Percentiles rank a stretch among this genome's conserved stretches.
Evolutionary conservation across 164 flowering plant genomes (phyloP).

Genomic region (Nymphaea colorata): DNA sequence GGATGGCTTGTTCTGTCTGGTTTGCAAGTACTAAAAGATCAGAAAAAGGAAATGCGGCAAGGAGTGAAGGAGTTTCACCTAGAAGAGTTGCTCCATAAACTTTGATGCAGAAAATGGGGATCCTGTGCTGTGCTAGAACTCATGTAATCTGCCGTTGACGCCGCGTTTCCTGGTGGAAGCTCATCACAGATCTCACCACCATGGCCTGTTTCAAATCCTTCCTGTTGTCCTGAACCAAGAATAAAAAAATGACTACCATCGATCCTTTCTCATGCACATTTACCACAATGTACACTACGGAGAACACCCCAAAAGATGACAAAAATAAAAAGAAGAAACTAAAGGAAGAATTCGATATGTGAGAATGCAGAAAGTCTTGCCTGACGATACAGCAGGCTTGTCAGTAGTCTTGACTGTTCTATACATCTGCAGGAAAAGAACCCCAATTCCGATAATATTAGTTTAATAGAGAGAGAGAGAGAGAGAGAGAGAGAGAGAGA

Average conservation of each 20-base stretch:
- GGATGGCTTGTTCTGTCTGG: neutral
- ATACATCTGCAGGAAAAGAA: slow-evolving; percentile 68
- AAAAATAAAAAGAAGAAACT: neutral
- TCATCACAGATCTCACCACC: slow-evolving; percentile 79
- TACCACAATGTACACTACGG: neutral
- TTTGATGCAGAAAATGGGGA: slow-evolving; percentile 27
- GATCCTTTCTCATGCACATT: neutral
- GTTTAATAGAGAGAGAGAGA: neutral
- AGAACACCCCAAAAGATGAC: neutral
- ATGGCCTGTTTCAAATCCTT: slow-evolving; percentile 60
- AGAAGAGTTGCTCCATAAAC: slow-evolving; percentile 93
- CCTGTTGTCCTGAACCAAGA: slow-evolving; percentile 37
- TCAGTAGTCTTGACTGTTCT: slow-evolving; percentile 95
- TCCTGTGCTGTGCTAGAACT: slow-evolving; percentile 22
- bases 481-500: neutral
- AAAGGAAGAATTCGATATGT: neutral
- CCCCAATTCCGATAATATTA: neutral
- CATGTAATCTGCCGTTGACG: slow-evolving; percentile 20
- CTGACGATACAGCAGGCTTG: slow-evolving; percentile 76
- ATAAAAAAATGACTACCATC: neutral
- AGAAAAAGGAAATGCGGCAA: neutral
- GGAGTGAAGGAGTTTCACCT: slow-evolving; percentile 28
- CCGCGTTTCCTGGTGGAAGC: slow-evolving; percentile 7
- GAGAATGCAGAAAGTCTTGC: slow-evolving; percentile 17
- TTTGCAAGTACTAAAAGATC: neutral